Conservation (phyloP, 495 filamentous ascomycete genomes). For the Daldinia grandis region DNA sequence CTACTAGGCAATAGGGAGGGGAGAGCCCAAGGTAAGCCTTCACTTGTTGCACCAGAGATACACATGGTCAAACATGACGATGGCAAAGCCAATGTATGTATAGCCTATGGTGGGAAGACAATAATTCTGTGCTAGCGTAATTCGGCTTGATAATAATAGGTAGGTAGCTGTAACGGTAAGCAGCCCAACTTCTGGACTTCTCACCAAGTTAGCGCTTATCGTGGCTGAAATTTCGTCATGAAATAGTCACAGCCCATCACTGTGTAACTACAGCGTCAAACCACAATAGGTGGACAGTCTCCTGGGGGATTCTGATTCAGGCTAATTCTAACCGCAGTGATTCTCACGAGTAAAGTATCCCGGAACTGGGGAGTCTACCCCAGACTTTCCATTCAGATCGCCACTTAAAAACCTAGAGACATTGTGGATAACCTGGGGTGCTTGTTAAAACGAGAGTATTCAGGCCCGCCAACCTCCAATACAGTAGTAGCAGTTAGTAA, state of each 20-base stretch:
- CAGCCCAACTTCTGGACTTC: constrained; percentile 5
- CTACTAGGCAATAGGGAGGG: background rate
- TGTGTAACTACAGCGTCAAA: constrained; percentile 33
- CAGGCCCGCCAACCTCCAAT: background rate
- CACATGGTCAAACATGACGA: constrained; percentile 13
- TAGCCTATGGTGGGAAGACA: constrained; percentile 23
- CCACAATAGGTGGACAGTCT: constrained; percentile 17
- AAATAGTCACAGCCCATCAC: constrained; percentile 25
- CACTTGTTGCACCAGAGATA: constrained; percentile 35
- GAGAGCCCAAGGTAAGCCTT: constrained; percentile 5
- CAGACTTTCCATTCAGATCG: constrained; percentile 27
- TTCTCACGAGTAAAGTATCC: constrained; percentile 29
- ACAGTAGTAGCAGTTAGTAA: constrained; percentile 1
- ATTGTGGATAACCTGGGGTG: constrained; percentile 10
- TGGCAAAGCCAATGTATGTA: background rate
- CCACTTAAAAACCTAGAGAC: constrained; percentile 28
- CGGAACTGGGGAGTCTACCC: constrained; percentile 40
- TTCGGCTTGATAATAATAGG: constrained; percentile 1
- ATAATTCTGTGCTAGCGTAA: constrained; percentile 15
- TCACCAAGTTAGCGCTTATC: constrained; percentile 1
- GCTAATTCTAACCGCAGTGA: constrained; percentile 29
- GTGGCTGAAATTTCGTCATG: constrained; percentile 21
- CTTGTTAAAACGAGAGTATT: constrained; percentile 21
- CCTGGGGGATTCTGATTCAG: constrained; percentile 23
- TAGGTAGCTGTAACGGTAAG: background rate